Evolutionary conservation across 495 filamentous ascomycete species (phyloP).

Genomic region (Letharia columbiana): DNA sequence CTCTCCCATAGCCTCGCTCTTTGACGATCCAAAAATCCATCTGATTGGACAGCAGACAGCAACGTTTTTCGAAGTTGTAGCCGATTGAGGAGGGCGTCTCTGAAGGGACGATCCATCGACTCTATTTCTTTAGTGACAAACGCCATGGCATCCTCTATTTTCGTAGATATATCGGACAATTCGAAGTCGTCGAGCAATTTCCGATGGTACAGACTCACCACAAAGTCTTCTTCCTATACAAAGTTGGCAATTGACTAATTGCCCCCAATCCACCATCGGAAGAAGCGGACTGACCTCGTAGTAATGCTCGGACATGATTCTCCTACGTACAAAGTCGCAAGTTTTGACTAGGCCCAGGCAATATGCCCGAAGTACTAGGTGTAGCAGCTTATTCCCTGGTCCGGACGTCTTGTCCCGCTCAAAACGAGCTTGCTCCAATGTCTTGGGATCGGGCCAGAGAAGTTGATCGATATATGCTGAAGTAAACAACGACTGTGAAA

Average conservation of each 20-base stretch:
- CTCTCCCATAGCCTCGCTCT: conserved; percentile 34
- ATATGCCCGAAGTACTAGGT: conserved; percentile 71
- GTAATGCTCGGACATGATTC: conserved; percentile 68
- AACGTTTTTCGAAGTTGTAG: conserved; percentile 58
- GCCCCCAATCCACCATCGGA: background rate
- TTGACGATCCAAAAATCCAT: conserved; percentile 37
- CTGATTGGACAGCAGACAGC: conserved; percentile 43
- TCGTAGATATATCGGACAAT: conserved; percentile 43
- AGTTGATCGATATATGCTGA: conserved; percentile 85
- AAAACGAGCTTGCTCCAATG: conserved; percentile 64
- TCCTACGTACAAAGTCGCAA: conserved; percentile 68
- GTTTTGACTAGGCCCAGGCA: conserved; percentile 77
- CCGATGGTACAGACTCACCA: conserved; percentile 79
- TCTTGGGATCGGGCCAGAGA: conserved; percentile 58
- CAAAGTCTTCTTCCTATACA: conserved; percentile 89
- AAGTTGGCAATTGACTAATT: conserved; percentile 1
- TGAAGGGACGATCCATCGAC: conserved; percentile 41
- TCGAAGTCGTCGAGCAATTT: conserved; percentile 59
- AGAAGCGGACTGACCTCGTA: conserved; percentile 60
- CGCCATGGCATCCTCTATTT: conserved; percentile 51
- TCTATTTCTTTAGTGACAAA: conserved; percentile 41
- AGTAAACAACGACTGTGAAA: conserved; percentile 93
- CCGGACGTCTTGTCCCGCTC: conserved; percentile 34
- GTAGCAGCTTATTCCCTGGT: conserved; percentile 43
- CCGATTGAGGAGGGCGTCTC: conserved; percentile 52